phyloP scores from a whole-genome alignment of 2,329 filamentous ascomycete species.

The Colletotrichum spaethianum region DNA sequence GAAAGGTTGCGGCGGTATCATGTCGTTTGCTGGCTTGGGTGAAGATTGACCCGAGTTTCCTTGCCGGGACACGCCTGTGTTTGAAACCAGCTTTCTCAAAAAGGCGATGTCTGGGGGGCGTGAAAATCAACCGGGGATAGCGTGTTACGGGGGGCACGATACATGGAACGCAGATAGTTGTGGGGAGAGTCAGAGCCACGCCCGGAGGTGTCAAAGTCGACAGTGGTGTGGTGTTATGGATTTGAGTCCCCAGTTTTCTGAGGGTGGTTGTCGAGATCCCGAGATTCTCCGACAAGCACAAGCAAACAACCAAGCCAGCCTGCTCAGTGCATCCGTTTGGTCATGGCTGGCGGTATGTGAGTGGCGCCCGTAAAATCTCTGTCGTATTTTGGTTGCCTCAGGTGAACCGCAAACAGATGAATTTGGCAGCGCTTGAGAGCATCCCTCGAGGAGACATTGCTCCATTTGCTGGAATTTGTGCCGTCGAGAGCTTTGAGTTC shows the following conservation, averaged over 20 bases:
- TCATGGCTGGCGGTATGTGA: constrained; percentile 33
- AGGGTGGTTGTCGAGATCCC: constrained; percentile 31
- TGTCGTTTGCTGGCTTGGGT: constrained; percentile 32
- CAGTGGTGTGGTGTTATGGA: constrained; percentile 25
- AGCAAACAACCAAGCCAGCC: constrained; percentile 28
- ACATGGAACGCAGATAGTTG: constrained; percentile 27
- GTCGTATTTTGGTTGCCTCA: constrained; percentile 22
- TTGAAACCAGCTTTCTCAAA: constrained; percentile 40
- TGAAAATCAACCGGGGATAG: constrained; percentile 28
- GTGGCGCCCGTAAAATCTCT: constrained; percentile 30
- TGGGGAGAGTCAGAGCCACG: constrained; percentile 35
- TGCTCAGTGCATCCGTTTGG: constrained; percentile 25
- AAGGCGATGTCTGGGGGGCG: constrained; percentile 24
- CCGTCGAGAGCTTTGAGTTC: constrained; percentile 24
- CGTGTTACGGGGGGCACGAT: constrained; percentile 20
- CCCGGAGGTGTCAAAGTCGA: constrained; percentile 20
- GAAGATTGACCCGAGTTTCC: constrained; percentile 37
- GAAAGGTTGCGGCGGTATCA: constrained; percentile 10
- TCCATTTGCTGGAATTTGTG: constrained; percentile 9
- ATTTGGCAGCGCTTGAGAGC: constrained; percentile 21
- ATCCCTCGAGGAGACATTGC: constrained; percentile 16
- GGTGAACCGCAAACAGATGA: constrained; percentile 35
- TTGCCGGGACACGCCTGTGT: constrained; percentile 34
- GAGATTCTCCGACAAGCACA: constrained; percentile 39
- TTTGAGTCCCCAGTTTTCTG: constrained; percentile 28